A percentile compares a stretch with the other conserved stretches of the same genome.
phyloP scores from a whole-genome alignment of 1,284 basidiomycete species.

The Gymnopus androsaceus region DNA sequence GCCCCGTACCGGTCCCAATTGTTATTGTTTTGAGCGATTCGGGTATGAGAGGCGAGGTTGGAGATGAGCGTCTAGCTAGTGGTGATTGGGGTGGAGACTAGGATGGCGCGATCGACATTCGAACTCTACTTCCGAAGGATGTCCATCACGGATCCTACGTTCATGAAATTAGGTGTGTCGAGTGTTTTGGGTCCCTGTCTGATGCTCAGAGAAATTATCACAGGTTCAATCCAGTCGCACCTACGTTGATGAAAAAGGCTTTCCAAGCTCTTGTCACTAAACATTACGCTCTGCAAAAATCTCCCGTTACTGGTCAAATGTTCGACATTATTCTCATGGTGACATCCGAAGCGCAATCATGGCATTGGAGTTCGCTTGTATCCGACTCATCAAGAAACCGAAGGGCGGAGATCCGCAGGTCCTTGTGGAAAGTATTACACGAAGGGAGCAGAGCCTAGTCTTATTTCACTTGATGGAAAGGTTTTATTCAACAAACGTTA shows the following conservation, averaged over 20 bases:
- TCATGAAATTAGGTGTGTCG: slow-evolving; percentile 68
- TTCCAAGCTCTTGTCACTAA: slow-evolving; percentile 63
- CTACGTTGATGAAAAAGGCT: slow-evolving; percentile 80
- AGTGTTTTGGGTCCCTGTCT: neutral
- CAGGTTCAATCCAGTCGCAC: slow-evolving; percentile 94
- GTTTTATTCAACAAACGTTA: slow-evolving; percentile 93
- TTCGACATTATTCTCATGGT: too few relatives aligned
- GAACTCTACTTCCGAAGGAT: too few relatives aligned
- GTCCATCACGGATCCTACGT: too few relatives aligned
- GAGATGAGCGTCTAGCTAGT: slow-evolving; percentile 48
- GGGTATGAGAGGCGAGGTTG: slow-evolving; percentile 71
- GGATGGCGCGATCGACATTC: too few relatives aligned
- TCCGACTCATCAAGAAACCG: too few relatives aligned
- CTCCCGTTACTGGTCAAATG: slow-evolving; percentile 7
- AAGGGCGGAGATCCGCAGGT: too few relatives aligned
- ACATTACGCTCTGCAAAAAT: slow-evolving; percentile 43
- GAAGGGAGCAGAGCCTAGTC: too few relatives aligned
- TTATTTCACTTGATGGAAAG: slow-evolving; percentile 95
- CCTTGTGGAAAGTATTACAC: too few relatives aligned
- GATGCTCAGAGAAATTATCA: slow-evolving; percentile 3
- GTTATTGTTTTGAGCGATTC: slow-evolving; percentile 86
- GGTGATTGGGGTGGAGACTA: too few relatives aligned
- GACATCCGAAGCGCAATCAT: too few relatives aligned
- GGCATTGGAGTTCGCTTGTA: too few relatives aligned
- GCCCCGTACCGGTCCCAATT: slow-evolving; percentile 61